Evolutionary conservation across 139 green algal genomes (phyloP).

Genomic region (Trebouxia sp.): DNA sequence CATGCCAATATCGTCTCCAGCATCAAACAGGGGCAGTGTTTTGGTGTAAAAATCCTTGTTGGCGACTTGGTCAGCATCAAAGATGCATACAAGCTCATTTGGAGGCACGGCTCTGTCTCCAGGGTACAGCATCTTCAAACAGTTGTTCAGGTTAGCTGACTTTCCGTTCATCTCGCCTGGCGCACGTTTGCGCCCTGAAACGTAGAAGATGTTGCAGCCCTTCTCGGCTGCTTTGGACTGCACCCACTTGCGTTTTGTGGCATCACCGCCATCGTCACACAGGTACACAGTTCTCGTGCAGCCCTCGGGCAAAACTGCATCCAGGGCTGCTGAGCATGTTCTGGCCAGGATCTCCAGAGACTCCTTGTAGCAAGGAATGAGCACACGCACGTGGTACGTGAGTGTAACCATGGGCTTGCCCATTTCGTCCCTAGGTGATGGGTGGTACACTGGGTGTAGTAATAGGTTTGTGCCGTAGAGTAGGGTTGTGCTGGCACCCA

Average conservation of each 20-base stretch:
- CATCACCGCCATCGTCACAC: conserved; percentile 43
- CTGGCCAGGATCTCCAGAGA: conserved; percentile 52
- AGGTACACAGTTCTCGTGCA: conserved; percentile 61
- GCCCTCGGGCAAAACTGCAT: conserved; percentile 45
- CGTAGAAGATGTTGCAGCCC: conserved; percentile 42
- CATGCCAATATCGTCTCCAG: conserved; percentile 40
- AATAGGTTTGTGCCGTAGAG: conserved; percentile 43
- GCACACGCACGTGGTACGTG: conserved; percentile 59
- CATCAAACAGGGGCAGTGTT: conserved; percentile 41
- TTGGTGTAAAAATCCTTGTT: conserved; percentile 63
- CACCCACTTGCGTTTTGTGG: conserved; percentile 34
- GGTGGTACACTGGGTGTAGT: conserved; percentile 30
- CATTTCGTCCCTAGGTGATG: conserved; percentile 7
- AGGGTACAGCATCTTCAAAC: conserved; percentile 44
- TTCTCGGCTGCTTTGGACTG: conserved; percentile 23
- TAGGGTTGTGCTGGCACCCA: conserved; percentile 34
- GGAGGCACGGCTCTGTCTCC: conserved; percentile 38
- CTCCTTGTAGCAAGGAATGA: conserved; percentile 70
- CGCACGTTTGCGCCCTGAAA: conserved; percentile 43
- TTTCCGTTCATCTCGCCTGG: conserved; percentile 68
- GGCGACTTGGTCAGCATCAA: conserved; percentile 70
- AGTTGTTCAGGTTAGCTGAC: conserved; percentile 68
- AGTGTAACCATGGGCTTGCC: conserved; percentile 36
- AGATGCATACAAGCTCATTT: conserved; percentile 62
- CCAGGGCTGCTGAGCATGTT: conserved; percentile 43